Percentiles rank a stretch among this genome's conserved stretches.
Conservation (phyloP, 2,329 filamentous ascomycete species). For the Neurospora crassa region DNA sequence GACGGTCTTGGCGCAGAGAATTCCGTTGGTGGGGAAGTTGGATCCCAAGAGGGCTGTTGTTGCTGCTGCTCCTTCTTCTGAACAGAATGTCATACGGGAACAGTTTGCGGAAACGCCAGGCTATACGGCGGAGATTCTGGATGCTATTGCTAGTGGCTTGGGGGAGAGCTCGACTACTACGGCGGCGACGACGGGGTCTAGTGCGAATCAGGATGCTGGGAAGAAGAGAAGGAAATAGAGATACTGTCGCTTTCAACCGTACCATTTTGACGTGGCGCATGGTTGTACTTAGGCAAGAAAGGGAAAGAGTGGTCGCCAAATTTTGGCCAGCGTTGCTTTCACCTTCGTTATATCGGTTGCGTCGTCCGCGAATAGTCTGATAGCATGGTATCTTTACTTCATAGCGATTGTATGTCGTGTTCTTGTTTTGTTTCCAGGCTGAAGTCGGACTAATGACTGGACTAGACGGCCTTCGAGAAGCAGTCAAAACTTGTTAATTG, state of each 20-base stretch:
- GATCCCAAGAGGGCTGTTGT: conserved; percentile 49
- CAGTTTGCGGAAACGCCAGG: conserved; percentile 22
- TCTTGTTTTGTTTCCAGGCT: background rate
- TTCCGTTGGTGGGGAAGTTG: conserved; percentile 54
- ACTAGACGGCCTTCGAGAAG: background rate
- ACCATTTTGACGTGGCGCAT: background rate
- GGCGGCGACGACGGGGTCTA: conserved; percentile 22
- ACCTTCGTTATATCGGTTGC: background rate
- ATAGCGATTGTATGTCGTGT: background rate
- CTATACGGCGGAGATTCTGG: conserved; percentile 36
- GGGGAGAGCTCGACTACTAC: conserved; percentile 5
- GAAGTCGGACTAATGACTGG: background rate
- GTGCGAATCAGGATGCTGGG: conserved; percentile 29
- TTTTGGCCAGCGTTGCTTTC: background rate
- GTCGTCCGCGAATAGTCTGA: background rate
- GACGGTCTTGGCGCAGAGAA: conserved; percentile 60
- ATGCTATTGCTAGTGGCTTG: conserved; percentile 28
- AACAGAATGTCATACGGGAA: no score
- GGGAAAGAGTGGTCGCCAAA: background rate
- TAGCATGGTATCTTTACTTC: background rate
- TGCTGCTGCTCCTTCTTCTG: conserved; percentile 22
- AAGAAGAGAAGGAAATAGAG: conserved; percentile 37
- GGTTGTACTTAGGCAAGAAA: background rate
- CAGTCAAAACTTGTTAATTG: background rate
- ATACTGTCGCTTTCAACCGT: background rate